Evolutionary conservation across 768 basidiomycete species (phyloP), one percentile per base, ranked within the genome.

Genomic region (Panaeolus papilionaceus): DNA sequence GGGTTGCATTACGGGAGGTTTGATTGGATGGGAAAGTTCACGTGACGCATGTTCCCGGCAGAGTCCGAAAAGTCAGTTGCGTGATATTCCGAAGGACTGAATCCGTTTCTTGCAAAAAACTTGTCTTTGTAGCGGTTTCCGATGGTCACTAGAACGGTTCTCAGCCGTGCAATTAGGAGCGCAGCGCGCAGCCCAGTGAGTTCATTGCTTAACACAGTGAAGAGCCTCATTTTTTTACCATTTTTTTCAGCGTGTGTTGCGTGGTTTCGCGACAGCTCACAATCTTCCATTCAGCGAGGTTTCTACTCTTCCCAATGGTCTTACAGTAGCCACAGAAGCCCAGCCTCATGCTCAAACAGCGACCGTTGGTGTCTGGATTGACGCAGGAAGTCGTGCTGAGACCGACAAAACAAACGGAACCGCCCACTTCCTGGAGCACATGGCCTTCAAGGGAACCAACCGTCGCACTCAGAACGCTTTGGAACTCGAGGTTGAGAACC

Each of bases 321-420:
- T 99, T 67, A 97, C 95, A 12, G 91, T 99, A 71, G 96, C 96
- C 62, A 97, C 96, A 1, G 95, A 97, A 80, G 82, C 92, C 8
- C 93, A 95, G 68, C 86, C 94, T 4, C 91, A 94, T 77, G 92
- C 95, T 4, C 93, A 96, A 81, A 99, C 98, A 0, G 96, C 96
- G 7, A 99, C 97, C n/a, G 95, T 98, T 40, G 98, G 98, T 70
- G 92, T 99, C 68, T 99, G 96, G 96, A 97, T 99, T 74, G 97
- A 99, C 78, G 97, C 98, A 67, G 98, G 98, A 71, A 96, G 94
- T 70, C 89, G 98, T 66, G 96, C 96, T 67, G 98, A 99, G 87
- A 97, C 93, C 61, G 92, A 95, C 82, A 88, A 89, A 80, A 97
- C 94, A 44, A 96, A 92, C 73, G 98, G 98, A 63, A 96, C 95